Percentiles rank a stretch among this genome's conserved stretches.
Conservation (phyloP, 2,329 filamentous ascomycete genomes). For the Penicillium polonicum region DNA sequence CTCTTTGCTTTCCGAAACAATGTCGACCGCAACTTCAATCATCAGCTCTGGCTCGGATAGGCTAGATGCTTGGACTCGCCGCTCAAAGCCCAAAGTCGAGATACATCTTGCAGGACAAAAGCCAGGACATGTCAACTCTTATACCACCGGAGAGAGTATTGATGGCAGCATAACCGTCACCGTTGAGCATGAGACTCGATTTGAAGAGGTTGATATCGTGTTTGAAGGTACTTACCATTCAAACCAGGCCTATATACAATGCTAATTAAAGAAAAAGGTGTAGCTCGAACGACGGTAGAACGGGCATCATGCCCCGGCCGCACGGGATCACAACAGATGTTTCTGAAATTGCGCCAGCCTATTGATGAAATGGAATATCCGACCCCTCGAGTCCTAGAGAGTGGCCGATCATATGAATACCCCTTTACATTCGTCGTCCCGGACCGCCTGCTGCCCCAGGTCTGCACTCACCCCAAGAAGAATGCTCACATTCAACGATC, state of each 20-base stretch:
- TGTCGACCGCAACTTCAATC: slow-evolving; percentile 26
- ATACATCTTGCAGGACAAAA: slow-evolving; percentile 33
- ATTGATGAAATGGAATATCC: slow-evolving; percentile 55
- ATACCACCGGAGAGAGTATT: slow-evolving; percentile 59
- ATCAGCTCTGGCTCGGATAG: slow-evolving; percentile 27
- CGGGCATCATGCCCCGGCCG: slow-evolving; percentile 54
- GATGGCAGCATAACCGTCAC: slow-evolving; percentile 54
- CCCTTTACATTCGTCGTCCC: slow-evolving; percentile 66
- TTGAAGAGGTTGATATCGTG: slow-evolving; percentile 59
- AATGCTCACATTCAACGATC: slow-evolving; percentile 54
- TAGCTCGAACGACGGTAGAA: slow-evolving; percentile 55
- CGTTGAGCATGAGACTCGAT: slow-evolving; percentile 52
- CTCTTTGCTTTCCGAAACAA: slow-evolving; percentile 4
- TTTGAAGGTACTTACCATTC: slow-evolving; percentile 49
- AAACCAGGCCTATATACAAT: neutral
- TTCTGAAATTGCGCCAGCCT: slow-evolving; percentile 62
- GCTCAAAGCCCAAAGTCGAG: slow-evolving; percentile 31
- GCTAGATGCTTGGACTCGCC: slow-evolving; percentile 30
- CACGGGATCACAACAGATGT: slow-evolving; percentile 58
- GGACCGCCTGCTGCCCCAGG: slow-evolving; percentile 57
- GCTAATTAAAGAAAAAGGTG: slow-evolving; percentile 38
- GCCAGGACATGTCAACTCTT: slow-evolving; percentile 46
- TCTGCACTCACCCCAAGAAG: slow-evolving; percentile 56
- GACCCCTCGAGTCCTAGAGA: slow-evolving; percentile 53
- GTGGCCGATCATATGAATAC: slow-evolving; percentile 57